Base-by-base conservation (phyloP, 2,329 filamentous ascomycete species). In the Ophiostoma ips region DNA sequence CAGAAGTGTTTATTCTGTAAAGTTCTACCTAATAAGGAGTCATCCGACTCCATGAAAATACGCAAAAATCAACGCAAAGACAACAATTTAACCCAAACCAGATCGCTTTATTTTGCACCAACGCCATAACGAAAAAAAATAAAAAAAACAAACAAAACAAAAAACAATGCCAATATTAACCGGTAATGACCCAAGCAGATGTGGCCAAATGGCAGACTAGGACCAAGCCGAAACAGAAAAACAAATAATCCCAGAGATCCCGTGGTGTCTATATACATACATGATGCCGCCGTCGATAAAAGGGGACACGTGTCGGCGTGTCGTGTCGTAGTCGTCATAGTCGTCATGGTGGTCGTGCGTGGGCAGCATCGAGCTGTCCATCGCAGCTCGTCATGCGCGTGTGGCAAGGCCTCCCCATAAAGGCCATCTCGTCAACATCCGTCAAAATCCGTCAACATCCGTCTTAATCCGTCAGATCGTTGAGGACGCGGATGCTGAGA, bases 401-500 rank as follows among this genome's bases (percentile, higher is more conserved):
- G n/a, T n/a, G n/a, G n/a, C n/a, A n/a, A n/a, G n/a, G n/a, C n/a
- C n/a, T n/a, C n/a, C n/a, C n/a, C n/a, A n/a, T n/a, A n/a, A n/a
- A n/a, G n/a, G n/a, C n/a, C 19, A 24, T 40, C 35, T 24, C 18
- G 21, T 11, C 40, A 36, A 24, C 37, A 41, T 24, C 19, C 9
- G 24, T 24, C 10, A n/a, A 41, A 41, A 19, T 9, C 18, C 10
- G 3, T 30, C n/a, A 5, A n/a, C 21, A 28, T 3, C 21, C n/a
- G 12, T 21, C 40, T 43, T 15, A 57, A n/a, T 57, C 67, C 50
- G 68, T 69, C 62, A 79, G 67, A 59, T 84, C 75, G 58, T 79
- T 75, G 56, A 95, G 69, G 51, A 95, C 75, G 58, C 82, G 77
- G 63, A 95, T 92, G 68, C 88, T 95, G 64, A 96, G 70, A 60